A percentile compares a stretch with the other conserved stretches of the same genome.
Conservation (phyloP, 805 yeast species). For the Ogataea pini region DNA sequence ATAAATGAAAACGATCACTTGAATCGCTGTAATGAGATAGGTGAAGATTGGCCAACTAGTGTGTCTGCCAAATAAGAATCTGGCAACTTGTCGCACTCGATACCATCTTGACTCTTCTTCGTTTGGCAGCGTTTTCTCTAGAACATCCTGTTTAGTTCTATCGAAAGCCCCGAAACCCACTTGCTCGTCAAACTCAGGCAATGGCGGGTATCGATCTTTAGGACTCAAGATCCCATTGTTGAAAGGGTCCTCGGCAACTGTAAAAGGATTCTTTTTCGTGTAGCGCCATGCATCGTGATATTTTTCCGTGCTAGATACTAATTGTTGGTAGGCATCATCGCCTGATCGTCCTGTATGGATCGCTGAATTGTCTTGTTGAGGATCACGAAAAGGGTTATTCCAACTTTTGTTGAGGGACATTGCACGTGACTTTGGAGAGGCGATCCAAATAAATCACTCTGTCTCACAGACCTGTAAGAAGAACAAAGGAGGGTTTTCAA, state of each 20-base stretch:
- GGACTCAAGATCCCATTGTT: background rate
- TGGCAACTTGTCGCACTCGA: background rate
- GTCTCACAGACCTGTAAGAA: too few relatives aligned
- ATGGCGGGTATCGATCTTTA: background rate
- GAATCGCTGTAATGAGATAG: slow-evolving; percentile 42
- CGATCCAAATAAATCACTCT: too few relatives aligned
- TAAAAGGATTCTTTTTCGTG: background rate
- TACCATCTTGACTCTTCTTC: background rate
- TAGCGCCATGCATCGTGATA: slow-evolving; percentile 4
- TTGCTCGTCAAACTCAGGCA: slow-evolving; percentile 1
- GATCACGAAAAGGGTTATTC: slow-evolving; percentile 5
- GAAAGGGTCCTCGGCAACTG: slow-evolving; percentile 1
- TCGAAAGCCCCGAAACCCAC: background rate
- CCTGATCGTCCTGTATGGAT: background rate
- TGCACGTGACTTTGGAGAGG: background rate
- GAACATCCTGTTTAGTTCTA: background rate
- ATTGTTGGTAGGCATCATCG: slow-evolving; percentile 1
- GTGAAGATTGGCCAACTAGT: slow-evolving; percentile 34
- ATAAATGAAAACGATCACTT: slow-evolving; percentile 58
- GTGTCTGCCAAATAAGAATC: slow-evolving; percentile 18
- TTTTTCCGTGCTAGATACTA: slow-evolving; percentile 7
- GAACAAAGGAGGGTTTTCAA: background rate
- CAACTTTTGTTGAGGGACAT: slow-evolving; percentile 6
- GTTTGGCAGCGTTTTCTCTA: background rate
- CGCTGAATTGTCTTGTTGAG: slow-evolving; percentile 1